Base-by-base conservation (phyloP, 805 yeast genomes). In the Ogataea ganodermae region DNA sequence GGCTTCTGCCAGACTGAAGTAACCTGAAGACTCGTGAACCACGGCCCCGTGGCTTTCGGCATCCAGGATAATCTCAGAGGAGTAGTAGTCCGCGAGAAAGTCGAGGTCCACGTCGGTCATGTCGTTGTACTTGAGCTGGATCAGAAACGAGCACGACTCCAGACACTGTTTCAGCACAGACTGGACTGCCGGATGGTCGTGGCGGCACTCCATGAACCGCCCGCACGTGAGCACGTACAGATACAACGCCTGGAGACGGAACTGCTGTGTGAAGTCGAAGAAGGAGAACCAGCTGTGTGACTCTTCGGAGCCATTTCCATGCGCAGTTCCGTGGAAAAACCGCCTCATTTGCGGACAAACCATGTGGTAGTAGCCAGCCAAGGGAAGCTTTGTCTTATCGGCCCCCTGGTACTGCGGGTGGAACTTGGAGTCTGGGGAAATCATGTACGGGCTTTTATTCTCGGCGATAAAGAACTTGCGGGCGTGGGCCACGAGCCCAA, bases 161-260 rank as follows among this genome's bases (percentile, higher is more conserved):
- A 62, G 44, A 22, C 53, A 45, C n/a, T 17, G 40, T 13, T 50
- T 39, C n/a, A 61, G 35, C n/a, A 61, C 17, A 6, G 45, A 41
- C 43, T 54, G 60, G 4, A 61, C 64, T 13, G 49, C 18, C 1
- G 50, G 33, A 21, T 42, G 49, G 5, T 46, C 39, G 20, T 52
- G 44, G 4, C 49, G 32, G 14, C 50, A n/a, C 6, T 53, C 56
- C 42, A 62, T 22, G 22, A 60, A 55, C 54, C 59, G 31, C 55
- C 55, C 40, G 61, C 60, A 37, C 52, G 67, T 51, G 62, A 67
- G 39, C 62, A 69, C 51, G 59, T 68, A 30, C 67, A 73, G 27
- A 67, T 66, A 40, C 64, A 60, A 22, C 62, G 70, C 41, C 65
- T 65, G 49, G 55, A 68, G 57, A 46, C 75, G 72, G n/a, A 54